A percentile compares a stretch with the other conserved stretches of the same genome.
phyloP scores from a whole-genome alignment of 305 asterid genomes.

The Fraxinus sp. region DNA sequence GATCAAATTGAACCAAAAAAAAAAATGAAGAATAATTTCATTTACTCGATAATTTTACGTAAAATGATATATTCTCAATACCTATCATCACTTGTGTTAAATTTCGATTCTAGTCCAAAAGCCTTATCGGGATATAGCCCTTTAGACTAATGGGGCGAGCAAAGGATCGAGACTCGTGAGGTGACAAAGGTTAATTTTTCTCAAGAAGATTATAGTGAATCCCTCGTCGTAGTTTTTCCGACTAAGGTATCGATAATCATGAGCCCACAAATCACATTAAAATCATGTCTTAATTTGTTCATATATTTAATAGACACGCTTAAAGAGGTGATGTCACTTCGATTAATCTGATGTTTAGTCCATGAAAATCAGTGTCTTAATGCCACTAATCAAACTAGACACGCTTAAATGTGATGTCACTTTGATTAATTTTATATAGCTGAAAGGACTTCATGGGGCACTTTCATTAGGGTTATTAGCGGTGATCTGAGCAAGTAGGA shows the following conservation, averaged over 20 bases:
- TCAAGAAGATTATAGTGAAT: background rate
- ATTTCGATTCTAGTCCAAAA: background rate
- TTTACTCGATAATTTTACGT: background rate
- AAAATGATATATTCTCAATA: background rate
- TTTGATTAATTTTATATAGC: background rate
- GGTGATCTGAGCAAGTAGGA: background rate
- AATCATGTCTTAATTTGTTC: background rate
- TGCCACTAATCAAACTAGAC: background rate
- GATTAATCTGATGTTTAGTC: background rate
- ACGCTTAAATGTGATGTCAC: background rate
- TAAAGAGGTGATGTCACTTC: background rate
- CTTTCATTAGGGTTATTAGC: background rate
- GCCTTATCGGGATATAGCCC: background rate
- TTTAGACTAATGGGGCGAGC: background rate
- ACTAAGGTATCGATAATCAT: background rate
- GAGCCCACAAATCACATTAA: background rate
- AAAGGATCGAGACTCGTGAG: background rate
- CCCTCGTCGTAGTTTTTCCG: background rate
- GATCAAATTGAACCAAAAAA: background rate
- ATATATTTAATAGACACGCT: background rate
- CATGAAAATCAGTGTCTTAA: background rate
- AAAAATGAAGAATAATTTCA: background rate
- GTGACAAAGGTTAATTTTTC: background rate
- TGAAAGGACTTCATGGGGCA: background rate
- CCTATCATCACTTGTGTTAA: background rate